Evolutionary conservation across 23 red algal genomes (phyloP).

Genomic region (Pyropia haitanensis): DNA sequence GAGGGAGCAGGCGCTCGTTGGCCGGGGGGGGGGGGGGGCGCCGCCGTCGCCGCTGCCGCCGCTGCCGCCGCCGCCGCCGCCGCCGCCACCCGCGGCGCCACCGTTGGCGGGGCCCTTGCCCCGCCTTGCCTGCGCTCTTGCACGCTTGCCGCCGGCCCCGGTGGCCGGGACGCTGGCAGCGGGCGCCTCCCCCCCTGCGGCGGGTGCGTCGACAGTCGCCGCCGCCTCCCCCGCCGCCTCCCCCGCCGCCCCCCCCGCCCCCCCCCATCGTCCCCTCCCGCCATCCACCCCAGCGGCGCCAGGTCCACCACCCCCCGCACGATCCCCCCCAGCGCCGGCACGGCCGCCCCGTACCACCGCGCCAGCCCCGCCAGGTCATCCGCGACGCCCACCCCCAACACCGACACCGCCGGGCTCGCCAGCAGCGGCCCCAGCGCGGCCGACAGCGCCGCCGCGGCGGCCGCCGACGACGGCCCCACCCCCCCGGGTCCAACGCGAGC

Average conservation of each 20-base stretch:
- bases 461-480: background rate
- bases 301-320: constrained; percentile 2
- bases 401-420: background rate
- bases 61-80: too few relatives aligned
- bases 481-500: background rate
- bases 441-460: background rate
- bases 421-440: background rate
- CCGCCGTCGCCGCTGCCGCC: too few relatives aligned
- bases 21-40: too few relatives aligned
- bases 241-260: background rate
- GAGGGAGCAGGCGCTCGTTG: too few relatives aligned
- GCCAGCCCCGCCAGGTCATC: background rate
- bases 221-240: background rate
- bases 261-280: background rate
- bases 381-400: background rate
- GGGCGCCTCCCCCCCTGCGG: background rate
- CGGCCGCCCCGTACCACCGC: background rate
- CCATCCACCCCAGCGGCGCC: background rate
- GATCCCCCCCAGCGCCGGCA: background rate
- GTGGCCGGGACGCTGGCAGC: too few relatives aligned
- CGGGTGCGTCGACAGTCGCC: background rate
- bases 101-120: too few relatives aligned
- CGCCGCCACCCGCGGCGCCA: too few relatives aligned
- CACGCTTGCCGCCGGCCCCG: too few relatives aligned
- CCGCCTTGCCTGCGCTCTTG: too few relatives aligned